Conservation (phyloP, 1,139 yeast genomes). For the Kluyveromyces sp. region DNA sequence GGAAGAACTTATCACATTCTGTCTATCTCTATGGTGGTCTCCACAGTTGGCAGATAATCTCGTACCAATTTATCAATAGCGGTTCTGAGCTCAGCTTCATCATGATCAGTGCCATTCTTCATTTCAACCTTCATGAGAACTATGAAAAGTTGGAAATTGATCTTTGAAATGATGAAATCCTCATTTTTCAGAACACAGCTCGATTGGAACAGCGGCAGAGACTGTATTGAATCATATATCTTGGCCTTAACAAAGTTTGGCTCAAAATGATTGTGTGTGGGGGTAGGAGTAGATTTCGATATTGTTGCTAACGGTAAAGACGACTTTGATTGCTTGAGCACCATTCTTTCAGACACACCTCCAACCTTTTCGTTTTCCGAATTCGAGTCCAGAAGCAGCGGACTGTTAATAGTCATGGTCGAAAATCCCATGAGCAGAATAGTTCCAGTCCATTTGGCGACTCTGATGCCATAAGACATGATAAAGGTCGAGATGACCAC, state of each 20-base stretch:
- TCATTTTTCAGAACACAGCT: conserved; percentile 39
- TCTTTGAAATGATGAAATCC: conserved; percentile 50
- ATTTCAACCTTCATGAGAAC: conserved; percentile 49
- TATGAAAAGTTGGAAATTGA: conserved; percentile 52
- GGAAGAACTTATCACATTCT: conserved; percentile 15
- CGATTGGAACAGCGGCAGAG: conserved; percentile 45
- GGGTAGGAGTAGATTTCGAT: conserved; percentile 8
- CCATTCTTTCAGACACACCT: neutral
- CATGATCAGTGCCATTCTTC: conserved; percentile 67
- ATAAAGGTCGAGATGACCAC: conserved; percentile 26
- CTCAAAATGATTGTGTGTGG: conserved; percentile 19
- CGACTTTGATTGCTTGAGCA: conserved; percentile 10
- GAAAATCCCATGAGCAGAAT: conserved; percentile 30
- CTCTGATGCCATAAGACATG: conserved; percentile 27
- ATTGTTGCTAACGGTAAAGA: conserved; percentile 7
- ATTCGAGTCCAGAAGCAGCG: conserved; percentile 17
- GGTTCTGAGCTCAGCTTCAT: conserved; percentile 50
- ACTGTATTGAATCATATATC: conserved; percentile 38
- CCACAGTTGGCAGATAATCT: conserved; percentile 34
- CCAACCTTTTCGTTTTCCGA: conserved; percentile 3
- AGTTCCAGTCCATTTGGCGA: conserved; percentile 32
- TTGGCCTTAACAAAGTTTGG: conserved; percentile 37
- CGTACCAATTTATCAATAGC: conserved; percentile 47
- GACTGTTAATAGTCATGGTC: conserved; percentile 22
- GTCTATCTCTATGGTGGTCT: conserved; percentile 58